These are phyloP conservation scores for Wallacemonas collosoma DNA, from an alignment of 208 protist genomes.

Conservation along the genomic window DNA sequence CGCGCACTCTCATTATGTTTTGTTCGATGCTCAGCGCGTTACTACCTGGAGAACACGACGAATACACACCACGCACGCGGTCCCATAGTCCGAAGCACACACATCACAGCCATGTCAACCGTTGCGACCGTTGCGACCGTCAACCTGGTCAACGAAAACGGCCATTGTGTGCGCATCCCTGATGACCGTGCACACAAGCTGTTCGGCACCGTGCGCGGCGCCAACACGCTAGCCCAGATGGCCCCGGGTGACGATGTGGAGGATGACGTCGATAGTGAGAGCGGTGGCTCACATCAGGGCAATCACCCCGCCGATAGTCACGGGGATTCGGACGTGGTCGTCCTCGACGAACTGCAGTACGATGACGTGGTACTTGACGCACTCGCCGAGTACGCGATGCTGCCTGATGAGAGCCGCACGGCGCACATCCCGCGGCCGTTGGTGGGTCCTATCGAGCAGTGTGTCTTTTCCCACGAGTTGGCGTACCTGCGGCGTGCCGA, in stretches of 20 bases:
- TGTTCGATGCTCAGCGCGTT: no score
- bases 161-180: slow-evolving; percentile 33
- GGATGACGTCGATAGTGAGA: slow-evolving; percentile 15
- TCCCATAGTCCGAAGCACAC: no score
- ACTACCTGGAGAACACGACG: no score
- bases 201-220: slow-evolving; percentile 30
- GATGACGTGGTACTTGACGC: slow-evolving; percentile 37
- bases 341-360: slow-evolving; percentile 46
- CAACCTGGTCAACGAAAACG: slow-evolving; percentile 23
- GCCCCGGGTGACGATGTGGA: slow-evolving; percentile 13
- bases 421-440: slow-evolving; percentile 53
- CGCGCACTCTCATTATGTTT: no score
- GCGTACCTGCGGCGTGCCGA: slow-evolving; percentile 46
- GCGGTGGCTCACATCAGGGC: slow-evolving; percentile 22
- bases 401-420: slow-evolving; percentile 28
- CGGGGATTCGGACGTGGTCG: slow-evolving; percentile 20
- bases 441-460: slow-evolving; percentile 24
- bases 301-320: slow-evolving; percentile 16
- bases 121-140: slow-evolving; percentile 12
- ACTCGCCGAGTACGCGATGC: slow-evolving; percentile 31
- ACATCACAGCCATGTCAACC: neutral
- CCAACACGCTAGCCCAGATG: slow-evolving; percentile 30
- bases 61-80: no score
- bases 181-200: slow-evolving; percentile 33
- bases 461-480: slow-evolving; percentile 41